These are phyloP conservation scores for Lasiosphaeriaceae sp. DNA, from an alignment of 495 filamentous ascomycete species.

Conservation along the genomic window DNA sequence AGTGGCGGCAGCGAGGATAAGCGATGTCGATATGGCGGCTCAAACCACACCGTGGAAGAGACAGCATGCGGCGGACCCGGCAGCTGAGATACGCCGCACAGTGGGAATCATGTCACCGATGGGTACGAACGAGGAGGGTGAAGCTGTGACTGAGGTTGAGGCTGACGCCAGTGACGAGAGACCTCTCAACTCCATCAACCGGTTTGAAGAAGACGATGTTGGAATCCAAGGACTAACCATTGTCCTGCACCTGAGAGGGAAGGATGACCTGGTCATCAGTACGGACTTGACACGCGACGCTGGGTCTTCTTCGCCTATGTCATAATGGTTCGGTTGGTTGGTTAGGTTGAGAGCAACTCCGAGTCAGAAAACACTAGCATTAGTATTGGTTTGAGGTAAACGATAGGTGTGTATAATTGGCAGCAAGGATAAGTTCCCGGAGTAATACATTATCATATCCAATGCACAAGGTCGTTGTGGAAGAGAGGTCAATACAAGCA, in stretches of 20 bases:
- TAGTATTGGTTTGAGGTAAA: no score
- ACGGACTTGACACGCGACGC: constrained; percentile 31
- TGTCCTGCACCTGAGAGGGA: constrained; percentile 39
- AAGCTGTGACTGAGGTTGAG: neutral
- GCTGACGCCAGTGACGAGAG: neutral
- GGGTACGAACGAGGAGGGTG: neutral
- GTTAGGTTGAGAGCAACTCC: neutral
- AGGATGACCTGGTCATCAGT: constrained; percentile 45
- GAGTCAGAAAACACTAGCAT: no score
- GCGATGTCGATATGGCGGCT: neutral
- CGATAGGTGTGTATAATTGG: neutral
- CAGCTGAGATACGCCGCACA: neutral
- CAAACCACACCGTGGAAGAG: neutral
- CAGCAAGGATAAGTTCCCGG: no score
- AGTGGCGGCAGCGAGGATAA: neutral
- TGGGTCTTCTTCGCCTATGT: neutral
- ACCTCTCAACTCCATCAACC: neutral
- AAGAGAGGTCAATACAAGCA: no score
- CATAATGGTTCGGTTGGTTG: neutral
- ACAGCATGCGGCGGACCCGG: neutral
- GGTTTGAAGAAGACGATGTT: constrained; percentile 21
- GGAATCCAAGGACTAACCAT: constrained; percentile 44
- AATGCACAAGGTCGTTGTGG: no score
- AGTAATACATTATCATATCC: no score
- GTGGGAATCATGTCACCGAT: neutral